Percentiles rank a stretch among this genome's conserved stretches.
Conservation (phyloP, 352 stramenopile species). For the Pythium volutum region DNA sequence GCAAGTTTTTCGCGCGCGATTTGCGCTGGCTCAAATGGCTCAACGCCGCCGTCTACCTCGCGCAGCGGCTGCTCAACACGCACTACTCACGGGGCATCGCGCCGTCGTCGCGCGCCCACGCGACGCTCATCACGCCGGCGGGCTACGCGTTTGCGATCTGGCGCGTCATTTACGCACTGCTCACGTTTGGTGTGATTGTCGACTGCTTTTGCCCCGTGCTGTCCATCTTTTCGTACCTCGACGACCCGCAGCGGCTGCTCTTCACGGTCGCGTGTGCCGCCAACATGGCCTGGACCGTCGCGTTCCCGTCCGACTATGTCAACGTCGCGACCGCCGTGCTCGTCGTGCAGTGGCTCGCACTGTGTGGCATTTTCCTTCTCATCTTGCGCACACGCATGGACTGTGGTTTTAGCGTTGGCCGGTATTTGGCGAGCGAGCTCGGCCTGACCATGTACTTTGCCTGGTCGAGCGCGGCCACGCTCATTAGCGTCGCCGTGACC, state of each 20-base stretch:
- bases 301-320: conserved; percentile 67
- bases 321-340: conserved; percentile 54
- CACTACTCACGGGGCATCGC: conserved; percentile 33
- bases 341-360: conserved; percentile 55
- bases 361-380: conserved; percentile 55
- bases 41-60: conserved; percentile 17
- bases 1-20: conserved; percentile 14
- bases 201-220: conserved; percentile 65
- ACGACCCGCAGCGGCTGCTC: conserved; percentile 43
- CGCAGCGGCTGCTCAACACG: conserved; percentile 23
- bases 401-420: conserved; percentile 39
- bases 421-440: conserved; percentile 58
- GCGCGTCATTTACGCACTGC: conserved; percentile 48
- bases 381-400: conserved; percentile 44
- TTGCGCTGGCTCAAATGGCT: conserved; percentile 21
- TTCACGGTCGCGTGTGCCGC: conserved; percentile 63
- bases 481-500: conserved; percentile 68
- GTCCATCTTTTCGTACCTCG: conserved; percentile 49
- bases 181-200: conserved; percentile 56
- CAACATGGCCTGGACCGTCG: conserved; percentile 70
- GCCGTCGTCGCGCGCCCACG: conserved; percentile 54
- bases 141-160: conserved; percentile 79
- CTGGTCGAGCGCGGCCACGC: conserved; percentile 64
- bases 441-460: conserved; percentile 68
- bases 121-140: conserved; percentile 76